Evolutionary conservation across 495 filamentous ascomycete species (phyloP).

Genomic region (Stereocaulon alpinum): DNA sequence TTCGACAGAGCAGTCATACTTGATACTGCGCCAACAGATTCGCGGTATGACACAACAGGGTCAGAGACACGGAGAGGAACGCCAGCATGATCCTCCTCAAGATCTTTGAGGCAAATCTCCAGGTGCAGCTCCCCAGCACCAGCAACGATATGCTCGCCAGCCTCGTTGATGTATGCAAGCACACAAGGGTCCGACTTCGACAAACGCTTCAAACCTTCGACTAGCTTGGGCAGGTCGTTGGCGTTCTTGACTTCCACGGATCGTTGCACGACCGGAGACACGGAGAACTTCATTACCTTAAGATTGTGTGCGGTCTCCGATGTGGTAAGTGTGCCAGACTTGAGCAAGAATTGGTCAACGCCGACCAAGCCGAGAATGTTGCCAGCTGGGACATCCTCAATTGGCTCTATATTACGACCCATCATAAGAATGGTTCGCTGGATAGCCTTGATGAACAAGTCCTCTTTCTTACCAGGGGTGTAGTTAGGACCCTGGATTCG

Average conservation of each 20-base stretch:
- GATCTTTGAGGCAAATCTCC: constrained; percentile 99
- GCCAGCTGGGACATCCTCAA: constrained; percentile 97
- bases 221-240: constrained; percentile 97
- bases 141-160: constrained; percentile 97
- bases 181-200: constrained; percentile 99
- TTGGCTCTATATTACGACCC: constrained; percentile 97
- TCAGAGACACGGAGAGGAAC: constrained; percentile 93
- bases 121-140: constrained; percentile 98
- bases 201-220: constrained; percentile 99
- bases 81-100: constrained; percentile 98
- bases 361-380: constrained; percentile 99
- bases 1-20: constrained; percentile 97
- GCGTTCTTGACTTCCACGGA: constrained; percentile 99
- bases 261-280: constrained; percentile 96
- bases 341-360: constrained; percentile 99
- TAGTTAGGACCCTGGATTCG: constrained; percentile 99
- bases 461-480: constrained; percentile 93
- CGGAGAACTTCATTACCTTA: constrained; percentile 99
- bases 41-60: constrained; percentile 95
- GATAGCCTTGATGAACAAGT: constrained; percentile 98
- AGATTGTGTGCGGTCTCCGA: constrained; percentile 97
- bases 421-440: constrained; percentile 99
- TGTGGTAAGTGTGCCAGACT: constrained; percentile 98
- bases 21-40: constrained; percentile 73
- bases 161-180: constrained; percentile 73